Conservation (phyloP, 768 basidiomycete genomes). For the Filobasidium floriforme region DNA sequence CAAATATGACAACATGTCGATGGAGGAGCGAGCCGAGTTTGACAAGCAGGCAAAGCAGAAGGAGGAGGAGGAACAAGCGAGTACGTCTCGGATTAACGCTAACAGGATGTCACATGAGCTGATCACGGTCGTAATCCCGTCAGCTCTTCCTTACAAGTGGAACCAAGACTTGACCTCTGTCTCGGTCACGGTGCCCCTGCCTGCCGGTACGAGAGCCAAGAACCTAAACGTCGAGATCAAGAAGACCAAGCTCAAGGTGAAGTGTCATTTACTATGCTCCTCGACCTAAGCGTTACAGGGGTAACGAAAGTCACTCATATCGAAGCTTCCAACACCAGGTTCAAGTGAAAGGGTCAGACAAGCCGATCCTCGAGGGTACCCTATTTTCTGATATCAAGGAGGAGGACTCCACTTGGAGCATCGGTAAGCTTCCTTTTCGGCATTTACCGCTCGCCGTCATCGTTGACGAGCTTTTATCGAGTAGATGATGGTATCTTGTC, state of each 20-base stretch:
- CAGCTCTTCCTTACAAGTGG: constrained; percentile 87
- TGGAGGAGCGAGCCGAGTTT: constrained; percentile 64
- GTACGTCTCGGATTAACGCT: constrained; percentile 49
- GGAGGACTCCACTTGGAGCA: constrained; percentile 94
- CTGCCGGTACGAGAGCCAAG: constrained; percentile 73
- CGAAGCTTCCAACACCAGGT: constrained; percentile 25
- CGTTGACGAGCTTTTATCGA: background rate
- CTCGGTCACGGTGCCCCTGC: constrained; percentile 72
- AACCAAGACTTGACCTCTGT: constrained; percentile 80
- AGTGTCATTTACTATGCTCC: constrained; percentile 45
- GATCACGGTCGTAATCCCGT: constrained; percentile 11
- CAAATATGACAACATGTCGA: constrained; percentile 63
- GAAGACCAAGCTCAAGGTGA: constrained; percentile 72
- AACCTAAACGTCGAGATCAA: constrained; percentile 66
- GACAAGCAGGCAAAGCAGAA: constrained; percentile 61
- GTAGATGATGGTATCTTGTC: constrained; percentile 37
- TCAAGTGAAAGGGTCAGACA: constrained; percentile 62
- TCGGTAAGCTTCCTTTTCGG: constrained; percentile 53
- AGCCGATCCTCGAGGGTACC: constrained; percentile 78
- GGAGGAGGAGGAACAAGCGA: constrained; percentile 74
- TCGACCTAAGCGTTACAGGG: background rate
- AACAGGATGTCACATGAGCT: background rate
- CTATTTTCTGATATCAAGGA: constrained; percentile 88
- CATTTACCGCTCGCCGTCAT: background rate
- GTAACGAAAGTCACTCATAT: background rate